Base-by-base conservation (phyloP, 2,329 filamentous ascomycete species). In the Trichoderma oligosporum region DNA sequence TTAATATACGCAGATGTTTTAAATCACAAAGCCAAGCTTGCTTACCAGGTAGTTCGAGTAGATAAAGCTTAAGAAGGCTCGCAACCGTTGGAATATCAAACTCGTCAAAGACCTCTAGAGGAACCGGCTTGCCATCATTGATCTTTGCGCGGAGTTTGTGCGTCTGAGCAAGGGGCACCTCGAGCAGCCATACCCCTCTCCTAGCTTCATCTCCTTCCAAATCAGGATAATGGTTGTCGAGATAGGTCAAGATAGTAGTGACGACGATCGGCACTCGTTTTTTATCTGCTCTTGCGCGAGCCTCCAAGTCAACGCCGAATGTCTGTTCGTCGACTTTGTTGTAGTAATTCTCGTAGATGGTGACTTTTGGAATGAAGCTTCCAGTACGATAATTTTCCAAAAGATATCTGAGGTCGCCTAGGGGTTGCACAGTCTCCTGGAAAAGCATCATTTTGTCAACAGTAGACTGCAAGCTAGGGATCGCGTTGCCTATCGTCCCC, bases 391-490 rank as follows among this genome's bases (percentile, higher is more conserved):
- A 99, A 70, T 93, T 99, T 76, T 99, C 94, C 44, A 99, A 80
- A 60, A 99, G 82, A 71, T 97, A 99, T 62, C 94, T 84, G 64
- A 99, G 77, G 72, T 99, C 94, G 36, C 90, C 89, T 46, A 86
- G 71, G 5, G 94, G 94, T 72, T 97, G 94, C n/a, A 99, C 89
- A 0, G 94, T 97, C 78, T 99, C 94, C 72, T 99, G 94, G 76
- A 95, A 99, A 45, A 99, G 81, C 86, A 99, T 91, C 92, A 99
- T 97, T 70, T 95, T 91, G 76, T 99, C 94, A 22, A 99, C 91
- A 0, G 92, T 91, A 59, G 93, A 93, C 74, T 97, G 94, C 61
- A 99, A 77, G 68, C 89, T 95, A 16, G 94, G 95, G 61, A 99
- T 97, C 66, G 97, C 93, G 68, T 99, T 99, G 79, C 93, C 93